These are phyloP conservation scores for Zoysia matrella DNA, from an alignment of 202 grass and related monocot genomes.

Conservation along the genomic window DNA sequence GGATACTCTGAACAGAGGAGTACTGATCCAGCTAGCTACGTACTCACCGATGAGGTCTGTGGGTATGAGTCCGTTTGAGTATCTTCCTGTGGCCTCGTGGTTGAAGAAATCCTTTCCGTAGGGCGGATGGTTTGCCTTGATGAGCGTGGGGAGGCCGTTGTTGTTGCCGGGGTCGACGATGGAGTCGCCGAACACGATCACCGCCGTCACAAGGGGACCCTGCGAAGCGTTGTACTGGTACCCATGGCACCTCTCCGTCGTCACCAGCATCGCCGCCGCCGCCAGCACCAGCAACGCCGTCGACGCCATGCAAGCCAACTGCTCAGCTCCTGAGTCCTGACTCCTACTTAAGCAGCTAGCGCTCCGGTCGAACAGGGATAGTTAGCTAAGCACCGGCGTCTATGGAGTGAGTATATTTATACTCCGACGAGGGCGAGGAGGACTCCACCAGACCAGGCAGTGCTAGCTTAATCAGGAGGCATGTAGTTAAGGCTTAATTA, in stretches of 20 bases:
- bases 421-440: too few relatives aligned
- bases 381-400: too few relatives aligned
- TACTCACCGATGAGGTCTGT: slow-evolving; percentile 59
- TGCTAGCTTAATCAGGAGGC: too few relatives aligned
- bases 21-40: too few relatives aligned
- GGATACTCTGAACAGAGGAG: too few relatives aligned
- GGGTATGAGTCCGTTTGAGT: slow-evolving; percentile 72
- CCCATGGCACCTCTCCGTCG: not conserved
- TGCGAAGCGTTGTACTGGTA: not conserved
- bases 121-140: slow-evolving; percentile 61
- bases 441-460: too few relatives aligned
- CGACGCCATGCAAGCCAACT: not conserved
- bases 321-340: too few relatives aligned
- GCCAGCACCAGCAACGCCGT: not conserved
- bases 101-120: slow-evolving; percentile 69
- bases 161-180: slow-evolving; percentile 82
- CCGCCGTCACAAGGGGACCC: slow-evolving; percentile 44
- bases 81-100: slow-evolving; percentile 62
- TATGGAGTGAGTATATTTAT: too few relatives aligned
- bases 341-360: too few relatives aligned
- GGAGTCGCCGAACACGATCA: slow-evolving; percentile 82
- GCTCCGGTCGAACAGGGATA: too few relatives aligned
- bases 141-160: slow-evolving; percentile 55
- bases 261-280: not conserved
- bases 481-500: too few relatives aligned